Base-by-base conservation (phyloP, 768 basidiomycete genomes). In the Suillus paluster region DNA sequence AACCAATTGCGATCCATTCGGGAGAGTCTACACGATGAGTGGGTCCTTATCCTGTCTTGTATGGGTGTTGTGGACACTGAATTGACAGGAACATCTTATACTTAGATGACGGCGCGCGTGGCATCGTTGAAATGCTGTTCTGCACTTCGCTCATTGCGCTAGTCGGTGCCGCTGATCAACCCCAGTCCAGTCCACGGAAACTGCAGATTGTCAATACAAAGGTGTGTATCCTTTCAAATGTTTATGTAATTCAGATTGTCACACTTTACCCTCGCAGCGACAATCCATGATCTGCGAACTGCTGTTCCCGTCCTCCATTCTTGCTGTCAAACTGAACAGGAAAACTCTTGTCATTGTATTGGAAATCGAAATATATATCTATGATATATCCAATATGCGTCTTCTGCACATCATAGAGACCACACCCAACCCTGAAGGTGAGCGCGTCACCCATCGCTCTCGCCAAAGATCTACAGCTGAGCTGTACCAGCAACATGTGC, bases 221-320 rank as follows among this genome's bases (percentile, higher is more conserved):
- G 85, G 96, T 94, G 57, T 46, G 84, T 30, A 6, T 30, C 27
- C 25, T 36, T 50, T 59, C 38, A 27, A 62, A 66, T 64, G 45
- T 64, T 45, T 33, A 39, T 44, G 27, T 63, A 54, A 58, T 54
- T 39, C 4, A 12, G 46, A 36, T 11, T 41, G 17, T 23, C 42
- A 36, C 8, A 10, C 15, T 38, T 33, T 34, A 42, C 34, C 9
- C 42, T n/a, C 5, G 6, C 70, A 97, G 94, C 90, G 97, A 27
- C 95, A 98, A 84, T 95, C 93, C 25, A 96, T 96, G 83, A 99
- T 99, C 61, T 99, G 97, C 86, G 97, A 99, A 71, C 87, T 99
- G 19, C 85, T 97, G 6, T 99, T 99, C 74, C 97, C 97, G 1
- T 95, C 95, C 1, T 94, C 94, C 4, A 96, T 99, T 59, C 87